Base-by-base conservation (phyloP, 176 grass and related monocot species). In the Triticum dicoccoides region DNA sequence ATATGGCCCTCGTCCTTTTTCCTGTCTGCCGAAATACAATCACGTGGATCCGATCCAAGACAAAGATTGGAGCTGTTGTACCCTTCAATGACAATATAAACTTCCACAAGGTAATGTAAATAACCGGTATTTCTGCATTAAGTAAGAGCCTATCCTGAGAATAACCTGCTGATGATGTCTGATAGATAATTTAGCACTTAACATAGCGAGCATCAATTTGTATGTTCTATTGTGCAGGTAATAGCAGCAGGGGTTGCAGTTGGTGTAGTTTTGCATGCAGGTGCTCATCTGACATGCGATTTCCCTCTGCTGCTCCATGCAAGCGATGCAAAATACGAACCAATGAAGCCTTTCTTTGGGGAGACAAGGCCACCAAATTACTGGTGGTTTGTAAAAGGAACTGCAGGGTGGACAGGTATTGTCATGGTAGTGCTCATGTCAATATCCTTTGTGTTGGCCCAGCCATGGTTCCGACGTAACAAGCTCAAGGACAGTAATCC, bases 311-410 rank as follows among this genome's bases (percentile, higher is more conserved):
- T 98, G 34, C 93, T 98, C 56, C 91, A 89, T 85, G 89, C 89
- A 2, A 98, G 30, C 10, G 83, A 95, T 86, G 77, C 70, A 39
- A 85, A 72, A 4, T 98, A 98, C 49, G 89, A 85, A 81, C 89
- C 91, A 29, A 92, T 98, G 91, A 93, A 95, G 52, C 89, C 73
- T 56, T 98, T 93, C 86, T 98, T 98, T 75, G 95, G 95, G 65
- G 83, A 90, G 1, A 87, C 20, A 64, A 84, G 11, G 73, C 95
- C 95, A 3, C 81, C 79, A 85, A 95, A 95, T 75, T 98, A 98
- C 62, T 98, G 91, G 95, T 98, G 95, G 95, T 98, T 98, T 89
- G 91, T 98, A 56, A 87, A 98, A 86, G 95, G 95, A 20, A 98
- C 91, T 35, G 95, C 95, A 72, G 95, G 95, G 6, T 98, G 93